Base-by-base conservation (phyloP, 2,329 filamentous ascomycete species). In the Hypoxylon sp. region DNA sequence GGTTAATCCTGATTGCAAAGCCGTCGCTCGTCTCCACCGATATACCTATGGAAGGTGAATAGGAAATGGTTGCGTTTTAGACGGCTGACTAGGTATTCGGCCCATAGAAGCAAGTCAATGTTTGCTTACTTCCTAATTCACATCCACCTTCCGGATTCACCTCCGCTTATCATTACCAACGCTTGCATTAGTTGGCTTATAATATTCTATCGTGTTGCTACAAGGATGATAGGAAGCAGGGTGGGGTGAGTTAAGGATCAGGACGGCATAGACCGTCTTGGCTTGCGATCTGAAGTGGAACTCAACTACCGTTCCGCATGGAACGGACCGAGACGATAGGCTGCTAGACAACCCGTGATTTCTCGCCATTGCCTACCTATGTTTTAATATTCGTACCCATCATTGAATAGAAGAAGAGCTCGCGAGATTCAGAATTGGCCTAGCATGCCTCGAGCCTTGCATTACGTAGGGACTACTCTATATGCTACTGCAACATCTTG, bases 401-500 rank as follows among this genome's bases (percentile, higher is more conserved):
- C 45, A 61, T 47, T 53, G 25, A 11, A 3, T 43, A 39, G 19
- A 58, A 16, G n/a, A 14, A 56, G 14, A 27, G 41, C 27, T 62
- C 47, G 30, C 53, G 14, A 48, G 41, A 64, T 52, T 39, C 43
- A 56, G 58, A 19, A 56, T 45, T 52, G 16, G 37, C 45, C 25
- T 25, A 60, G 37, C 19, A 55, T 48, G 32, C 55, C 43, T 47
- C 39, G 37, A 52, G 64, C 58, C 58, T 61, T 63, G 56, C 50
- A 61, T 59, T 51, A 39, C 43, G 39, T 51, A 60, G 30, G 55
- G 29, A 50, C 46, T 34, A 67, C 46, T 62, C 16, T 51, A 46
- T 37, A 58, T 65, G 57, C 55, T 37, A 65, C 51, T 59, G 55
- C 52, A 57, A 67, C 54, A 41, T 67, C 67, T 69, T 69, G 67